Base-by-base conservation (phyloP, 2,329 filamentous ascomycete species). In the Penicillium psychrosexuale region DNA sequence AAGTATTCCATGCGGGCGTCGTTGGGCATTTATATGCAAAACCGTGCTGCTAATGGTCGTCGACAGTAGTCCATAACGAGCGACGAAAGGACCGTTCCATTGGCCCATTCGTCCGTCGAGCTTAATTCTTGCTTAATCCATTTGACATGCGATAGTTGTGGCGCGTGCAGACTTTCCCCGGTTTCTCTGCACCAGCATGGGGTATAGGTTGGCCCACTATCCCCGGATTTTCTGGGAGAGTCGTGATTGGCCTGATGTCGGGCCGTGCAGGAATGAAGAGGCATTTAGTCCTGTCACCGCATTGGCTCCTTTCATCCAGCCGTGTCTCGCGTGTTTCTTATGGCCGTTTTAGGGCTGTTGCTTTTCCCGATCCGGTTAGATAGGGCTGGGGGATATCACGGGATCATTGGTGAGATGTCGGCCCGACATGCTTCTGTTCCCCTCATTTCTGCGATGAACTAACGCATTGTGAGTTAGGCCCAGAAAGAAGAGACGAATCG, bases 401-500 rank as follows among this genome's bases (percentile, higher is more conserved):
- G 8, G 5, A 2, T 51, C 12, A 55, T 51, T 55, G 52, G 52
- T 17, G 28, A 38, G 6, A 8, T 17, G 33, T 55, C 52, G 52
- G 52, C 27, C 52, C 52, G 47, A 55, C 40, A 27, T 39, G 0
- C n/a, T 8, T n/a, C 17, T 13, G 34, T 7, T 28, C 47, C 34
- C 34, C 13, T 33, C 17, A 17, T 19, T 28, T 19, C 3, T 15
- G 1, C 13, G 5, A 36, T n/a, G 38, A 42, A 36, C 47, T 31
- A 42, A 49, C 36, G 19, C 3, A 31, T 7, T 11, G 5, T 42
- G 19, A 17, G 28, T 17, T 43, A 44, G 31, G 11, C 22, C 30
- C 28, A 38, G 47, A 42, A 37, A 17, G 19, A 47, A 47, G 48
- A 38, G 42, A 33, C 47, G 47, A 50, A 50, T 50, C 37, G 47